Conservation (phyloP, 768 basidiomycete genomes). For the Galerina sulciceps region DNA sequence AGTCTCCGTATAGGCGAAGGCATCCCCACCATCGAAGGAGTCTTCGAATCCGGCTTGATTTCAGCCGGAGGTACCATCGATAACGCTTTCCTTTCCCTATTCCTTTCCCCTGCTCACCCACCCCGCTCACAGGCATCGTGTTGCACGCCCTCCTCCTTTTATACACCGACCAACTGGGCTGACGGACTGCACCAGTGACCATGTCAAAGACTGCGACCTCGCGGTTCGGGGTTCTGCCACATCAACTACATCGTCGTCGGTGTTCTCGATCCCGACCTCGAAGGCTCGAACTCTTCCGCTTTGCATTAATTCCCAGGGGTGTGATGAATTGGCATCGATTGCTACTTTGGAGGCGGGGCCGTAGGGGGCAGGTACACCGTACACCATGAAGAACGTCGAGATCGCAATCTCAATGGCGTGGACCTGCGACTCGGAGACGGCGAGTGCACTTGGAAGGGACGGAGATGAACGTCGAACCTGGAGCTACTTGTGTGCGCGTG, state of each 20-base stretch:
- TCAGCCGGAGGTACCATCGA: too few relatives aligned
- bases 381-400: constrained; percentile 97
- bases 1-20: too few relatives aligned
- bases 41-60: too few relatives aligned
- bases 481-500: constrained; percentile 88
- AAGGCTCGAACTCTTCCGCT: constrained; percentile 89
- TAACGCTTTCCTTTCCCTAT: too few relatives aligned
- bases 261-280: too few relatives aligned
- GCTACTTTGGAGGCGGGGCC: constrained; percentile 99
- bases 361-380: constrained; percentile 98
- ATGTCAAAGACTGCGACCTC: too few relatives aligned
- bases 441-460: constrained; percentile 88
- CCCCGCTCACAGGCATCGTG: too few relatives aligned
- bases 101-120: too few relatives aligned
- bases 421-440: constrained; percentile 98
- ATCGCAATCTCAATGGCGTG: constrained; percentile 89
- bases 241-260: constrained; percentile 97
- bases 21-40: too few relatives aligned
- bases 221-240: constrained; percentile 99
- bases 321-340: constrained; percentile 96
- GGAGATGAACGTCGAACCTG: constrained; percentile 70
- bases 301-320: constrained; percentile 85
- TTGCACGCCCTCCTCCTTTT: too few relatives aligned
- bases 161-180: too few relatives aligned
- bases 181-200: too few relatives aligned